Percentiles rank a stretch among this genome's conserved stretches.
These are phyloP conservation scores for Magnaporthiopsis incrustans DNA, from an alignment of 2,329 filamentous ascomycete genomes.

Conservation along the genomic window DNA sequence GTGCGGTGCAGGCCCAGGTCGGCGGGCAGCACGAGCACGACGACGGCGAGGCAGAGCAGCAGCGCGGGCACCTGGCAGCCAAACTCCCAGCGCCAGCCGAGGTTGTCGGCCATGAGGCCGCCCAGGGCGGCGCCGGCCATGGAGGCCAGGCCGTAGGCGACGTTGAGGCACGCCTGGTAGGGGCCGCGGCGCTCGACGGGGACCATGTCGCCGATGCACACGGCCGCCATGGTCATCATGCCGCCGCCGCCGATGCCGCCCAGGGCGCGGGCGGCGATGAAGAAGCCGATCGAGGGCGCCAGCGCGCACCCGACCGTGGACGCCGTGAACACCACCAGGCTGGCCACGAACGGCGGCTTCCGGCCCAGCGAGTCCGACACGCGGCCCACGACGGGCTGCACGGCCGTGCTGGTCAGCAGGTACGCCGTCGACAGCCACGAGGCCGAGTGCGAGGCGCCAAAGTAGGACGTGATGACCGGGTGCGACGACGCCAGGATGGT, in stretches of 20 bases:
- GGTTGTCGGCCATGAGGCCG: conserved; percentile 58
- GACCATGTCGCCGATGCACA: conserved; percentile 67
- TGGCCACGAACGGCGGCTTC: conserved; percentile 56
- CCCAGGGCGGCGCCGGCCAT: conserved; percentile 60
- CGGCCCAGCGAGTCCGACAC: conserved; percentile 67
- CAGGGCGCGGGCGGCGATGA: conserved; percentile 62
- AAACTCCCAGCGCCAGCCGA: conserved; percentile 71
- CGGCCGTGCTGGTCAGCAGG: conserved; percentile 66
- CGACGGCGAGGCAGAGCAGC: conserved; percentile 35
- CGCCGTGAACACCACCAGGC: conserved; percentile 50
- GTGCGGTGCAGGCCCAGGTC: conserved; percentile 38
- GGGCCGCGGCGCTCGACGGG: conserved; percentile 62
- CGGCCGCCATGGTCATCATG: conserved; percentile 58
- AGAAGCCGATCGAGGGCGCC: conserved; percentile 57
- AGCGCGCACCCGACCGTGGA: conserved; percentile 61
- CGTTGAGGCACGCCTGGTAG: conserved; percentile 65
- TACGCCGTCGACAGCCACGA: conserved; percentile 80
- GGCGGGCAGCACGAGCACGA: conserved; percentile 38
- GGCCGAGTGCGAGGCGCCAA: conserved; percentile 67
- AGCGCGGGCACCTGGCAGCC: conserved; percentile 50
- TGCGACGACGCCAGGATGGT: conserved; percentile 78
- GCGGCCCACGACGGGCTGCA: conserved; percentile 67
- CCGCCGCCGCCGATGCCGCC: conserved; percentile 69
- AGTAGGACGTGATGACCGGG: conserved; percentile 71
- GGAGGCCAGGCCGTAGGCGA: conserved; percentile 51